Conservation (phyloP, 768 basidiomycete genomes). For the Heimioporus sp. region DNA sequence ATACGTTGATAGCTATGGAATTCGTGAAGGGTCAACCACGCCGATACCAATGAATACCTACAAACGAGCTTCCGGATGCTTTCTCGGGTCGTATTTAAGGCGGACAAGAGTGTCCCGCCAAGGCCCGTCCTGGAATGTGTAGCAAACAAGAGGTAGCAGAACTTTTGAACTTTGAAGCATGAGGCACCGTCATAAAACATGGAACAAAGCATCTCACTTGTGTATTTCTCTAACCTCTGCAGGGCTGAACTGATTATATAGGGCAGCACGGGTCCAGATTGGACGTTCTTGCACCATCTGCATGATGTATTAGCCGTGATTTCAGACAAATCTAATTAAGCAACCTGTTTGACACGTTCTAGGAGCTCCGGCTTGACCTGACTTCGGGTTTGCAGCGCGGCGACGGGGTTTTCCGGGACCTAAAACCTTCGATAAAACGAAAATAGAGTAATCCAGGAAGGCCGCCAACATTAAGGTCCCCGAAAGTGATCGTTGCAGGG, state of each 20-base stretch:
- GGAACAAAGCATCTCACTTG: constrained; percentile 50
- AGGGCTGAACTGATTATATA: constrained; percentile 77
- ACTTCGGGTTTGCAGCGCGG: constrained; percentile 58
- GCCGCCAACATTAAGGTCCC: constrained; percentile 46
- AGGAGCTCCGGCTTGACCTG: constrained; percentile 56
- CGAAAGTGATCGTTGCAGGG: constrained; percentile 66
- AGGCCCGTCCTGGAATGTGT: constrained; percentile 91
- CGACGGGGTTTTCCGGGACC: constrained; percentile 67
- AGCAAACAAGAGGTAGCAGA: constrained; percentile 76
- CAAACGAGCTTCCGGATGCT: constrained; percentile 71
- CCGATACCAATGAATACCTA: constrained; percentile 38
- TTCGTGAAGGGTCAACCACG: constrained; percentile 1
- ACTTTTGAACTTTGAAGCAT: constrained; percentile 63
- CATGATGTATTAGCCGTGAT: constrained; percentile 2
- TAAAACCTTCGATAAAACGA: constrained; percentile 21
- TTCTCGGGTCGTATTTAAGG: constrained; percentile 88
- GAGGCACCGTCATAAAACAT: not conserved
- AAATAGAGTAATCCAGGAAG: not conserved
- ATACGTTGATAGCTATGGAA: constrained; percentile 85
- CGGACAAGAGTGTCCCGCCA: constrained; percentile 88
- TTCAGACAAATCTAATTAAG: not conserved
- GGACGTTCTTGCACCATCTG: constrained; percentile 76
- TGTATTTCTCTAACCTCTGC: constrained; percentile 68
- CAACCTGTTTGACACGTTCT: constrained; percentile 52
- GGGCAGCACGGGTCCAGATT: constrained; percentile 84